Base-by-base conservation (phyloP, 495 filamentous ascomycete genomes). In the Amniculicola lignicola region DNA sequence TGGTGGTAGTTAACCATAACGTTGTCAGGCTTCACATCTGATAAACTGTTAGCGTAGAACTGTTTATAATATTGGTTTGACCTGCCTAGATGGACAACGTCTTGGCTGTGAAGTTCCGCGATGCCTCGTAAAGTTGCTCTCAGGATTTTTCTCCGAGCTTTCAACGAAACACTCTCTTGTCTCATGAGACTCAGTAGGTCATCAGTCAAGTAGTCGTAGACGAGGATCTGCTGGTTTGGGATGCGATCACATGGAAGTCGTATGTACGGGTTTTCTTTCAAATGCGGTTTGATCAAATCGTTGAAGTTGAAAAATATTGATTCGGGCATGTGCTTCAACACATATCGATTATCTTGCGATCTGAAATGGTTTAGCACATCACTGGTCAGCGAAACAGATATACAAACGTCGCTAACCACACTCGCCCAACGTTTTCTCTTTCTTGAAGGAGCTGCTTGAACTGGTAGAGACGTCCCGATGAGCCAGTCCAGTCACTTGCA, bases 311-410 rank as follows among this genome's bases (percentile, higher is more conserved):
- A 56, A 40, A 65, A 63, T 27, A 69, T 67, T 18, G 41, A 48
- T 24, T 62, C 25, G 11, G 64, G 64, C 28, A 70, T 58, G 57
- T 70, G 66, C 54, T 70, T 70, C 45, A 66, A 57, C n/a, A 69
- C 56, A 63, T 62, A 70, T 44, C 52, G 11, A 18, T 63, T 47
- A 42, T 59, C 28, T 36, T 62, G 67, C 18, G 64, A 66, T 59
- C 59, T 70, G 48, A 15, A 39, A 48, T 36, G 25, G 7, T 27
- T 25, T 43, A 23, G 9, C 27, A 18, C n/a, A 2, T 16, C 15
- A 47, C 29, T 4, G 31, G 41, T 38, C 42, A 41, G 36, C 12
- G 22, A 36, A 35, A 23, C 14, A 45, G 43, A 36, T 39, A 37
- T 21, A 49, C 58, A 29, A 36, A 68, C 64, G 21, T 68, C 55